Evolutionary conservation across 139 green algal species (phyloP).

Genomic region (Chlorella sp.): DNA sequence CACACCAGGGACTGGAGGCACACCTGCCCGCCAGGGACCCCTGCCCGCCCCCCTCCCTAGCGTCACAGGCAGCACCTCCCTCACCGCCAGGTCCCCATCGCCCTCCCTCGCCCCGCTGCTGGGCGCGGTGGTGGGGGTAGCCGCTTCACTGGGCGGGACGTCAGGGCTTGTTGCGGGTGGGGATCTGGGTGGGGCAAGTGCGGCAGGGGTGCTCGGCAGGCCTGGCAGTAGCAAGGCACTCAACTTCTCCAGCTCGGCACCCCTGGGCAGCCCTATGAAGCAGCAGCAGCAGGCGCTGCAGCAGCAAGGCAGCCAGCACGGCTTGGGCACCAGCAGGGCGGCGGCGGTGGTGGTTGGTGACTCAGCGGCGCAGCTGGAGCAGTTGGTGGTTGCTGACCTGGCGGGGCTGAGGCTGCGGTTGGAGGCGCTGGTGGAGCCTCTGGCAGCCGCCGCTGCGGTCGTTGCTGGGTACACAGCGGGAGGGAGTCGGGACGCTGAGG

Average conservation of each 20-base stretch:
- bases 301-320: neutral
- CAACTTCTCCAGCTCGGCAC: neutral
- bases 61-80: neutral
- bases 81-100: neutral
- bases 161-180: no score
- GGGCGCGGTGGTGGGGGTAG: neutral
- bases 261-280: neutral
- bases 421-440: neutral
- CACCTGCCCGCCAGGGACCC: neutral
- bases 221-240: neutral
- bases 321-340: neutral
- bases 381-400: neutral
- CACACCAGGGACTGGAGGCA: neutral
- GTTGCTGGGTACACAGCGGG: neutral
- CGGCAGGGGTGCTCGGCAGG: no score
- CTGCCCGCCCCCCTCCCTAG: neutral
- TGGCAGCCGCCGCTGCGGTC: neutral
- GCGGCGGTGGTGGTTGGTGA: neutral
- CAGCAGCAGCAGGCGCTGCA: neutral
- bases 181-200: neutral
- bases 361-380: neutral
- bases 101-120: neutral
- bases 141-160: no score
- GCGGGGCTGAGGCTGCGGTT: neutral
- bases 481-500: neutral